Evolutionary conservation across 768 basidiomycete genomes (phyloP), one percentile per base, ranked within the genome.

Genomic region (Dioszegia hungarica): DNA sequence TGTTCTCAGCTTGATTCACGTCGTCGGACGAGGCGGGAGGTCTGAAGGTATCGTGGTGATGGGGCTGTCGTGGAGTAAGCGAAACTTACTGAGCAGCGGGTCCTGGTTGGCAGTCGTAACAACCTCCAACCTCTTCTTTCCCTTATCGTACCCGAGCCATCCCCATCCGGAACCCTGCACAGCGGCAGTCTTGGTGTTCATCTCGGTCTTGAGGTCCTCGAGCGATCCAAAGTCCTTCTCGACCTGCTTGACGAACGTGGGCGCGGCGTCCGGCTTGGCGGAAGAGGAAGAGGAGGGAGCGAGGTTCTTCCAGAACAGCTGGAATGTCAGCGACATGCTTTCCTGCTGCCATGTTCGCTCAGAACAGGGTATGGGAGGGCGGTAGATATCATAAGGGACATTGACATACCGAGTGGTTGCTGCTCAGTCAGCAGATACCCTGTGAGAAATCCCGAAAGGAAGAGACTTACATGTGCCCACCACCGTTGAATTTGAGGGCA

Each of bases 111-210:
- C 79, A 12, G 95, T 99, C 20, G 94, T 91, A 50, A 88, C 85
- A 50, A 95, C 83, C 76, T 94, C 92, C 46, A 99, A 84, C 77
- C 83, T 86, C 77, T 85, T 83, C 36, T 80, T 82, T 24, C 72
- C 63, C 14, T 81, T 56, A 74, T 86, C 86, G 73, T 83, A 88
- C 28, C 88, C 90, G 72, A 95, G 82, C 93, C 92, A 97, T 60
- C 90, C 92, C 92, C 93, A 95, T 37, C 91, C 92, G 49, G 87
- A 89, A 25, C 92, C 93, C 73, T 95, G 93, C 57, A 97, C 89
- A 31, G 78, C 89, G 38, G 85, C 84, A 40, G 91, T 90, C 39
- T 86, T 81, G 33, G 88, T 78, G 77, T 94, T 97, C 78, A 95
- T 86, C 73, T 90, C 82, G 68, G 83, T 85, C 79, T 84, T 85